These are phyloP conservation scores for Mycena pura DNA, from an alignment of 768 basidiomycete species.

Conservation along the genomic window DNA sequence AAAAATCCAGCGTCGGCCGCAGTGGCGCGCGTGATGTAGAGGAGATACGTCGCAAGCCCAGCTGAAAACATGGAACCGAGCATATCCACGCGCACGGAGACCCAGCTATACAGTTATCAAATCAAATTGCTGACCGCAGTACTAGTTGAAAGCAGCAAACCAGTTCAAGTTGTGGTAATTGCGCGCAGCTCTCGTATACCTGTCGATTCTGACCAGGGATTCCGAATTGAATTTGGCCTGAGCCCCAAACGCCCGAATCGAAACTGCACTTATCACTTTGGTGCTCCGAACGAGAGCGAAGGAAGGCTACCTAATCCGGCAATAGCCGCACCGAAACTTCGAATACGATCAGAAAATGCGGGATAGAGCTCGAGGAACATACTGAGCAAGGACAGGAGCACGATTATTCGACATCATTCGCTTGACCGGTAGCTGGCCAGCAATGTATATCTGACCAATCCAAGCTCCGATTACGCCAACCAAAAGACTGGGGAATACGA, in stretches of 20 bases:
- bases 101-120: slow-evolving; percentile 46
- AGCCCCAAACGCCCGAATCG: slow-evolving; percentile 58
- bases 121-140: slow-evolving; percentile 27
- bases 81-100: slow-evolving; percentile 44
- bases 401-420: slow-evolving; percentile 32
- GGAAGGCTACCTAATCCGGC: slow-evolving; percentile 40
- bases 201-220: slow-evolving; percentile 47
- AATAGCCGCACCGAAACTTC: slow-evolving; percentile 51
- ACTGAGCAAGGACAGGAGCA: slow-evolving; percentile 40
- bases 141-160: background rate
- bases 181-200: slow-evolving; percentile 36
- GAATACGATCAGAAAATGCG: background rate
- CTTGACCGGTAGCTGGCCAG: slow-evolving; percentile 35
- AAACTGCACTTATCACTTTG: slow-evolving; percentile 8
- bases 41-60: slow-evolving; percentile 45
- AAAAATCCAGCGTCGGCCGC: slow-evolving; percentile 43
- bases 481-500: slow-evolving; percentile 37
- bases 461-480: slow-evolving; percentile 28
- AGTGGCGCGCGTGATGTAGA: slow-evolving; percentile 38
- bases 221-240: slow-evolving; percentile 44
- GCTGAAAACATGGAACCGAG: slow-evolving; percentile 50
- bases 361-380: slow-evolving; percentile 35
- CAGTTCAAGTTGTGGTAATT: slow-evolving; percentile 19
- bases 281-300: too few relatives aligned
- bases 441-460: slow-evolving; percentile 35